Evolutionary conservation across 139 green algal species (phyloP), one percentile per base, ranked within the genome.

Genomic region (Asterochloris sp.): DNA sequence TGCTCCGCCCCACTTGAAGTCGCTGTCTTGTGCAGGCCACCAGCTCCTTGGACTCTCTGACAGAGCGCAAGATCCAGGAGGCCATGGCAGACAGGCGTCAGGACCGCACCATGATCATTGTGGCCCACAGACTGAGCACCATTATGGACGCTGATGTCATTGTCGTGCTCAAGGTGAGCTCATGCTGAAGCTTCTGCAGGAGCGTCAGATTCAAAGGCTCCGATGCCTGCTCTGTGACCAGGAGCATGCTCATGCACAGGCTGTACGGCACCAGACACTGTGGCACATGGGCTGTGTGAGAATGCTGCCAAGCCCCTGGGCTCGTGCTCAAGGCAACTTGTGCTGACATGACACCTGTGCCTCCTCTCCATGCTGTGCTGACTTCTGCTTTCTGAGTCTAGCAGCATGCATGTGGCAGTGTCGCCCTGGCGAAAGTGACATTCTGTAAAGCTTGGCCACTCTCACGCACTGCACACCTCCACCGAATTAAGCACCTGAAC

Each of bases 51-150:
- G 90, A 94, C 82, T 89, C 80, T 66, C 76, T 93, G 62, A 95
- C 90, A 19, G 90, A 93, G 88, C 81, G 76, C n/a, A 47, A 83
- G 14, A 91, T 93, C 29, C 88, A 93, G 82, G 85, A 87, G 27
- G 85, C 85, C 11, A 75, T 87, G 38, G 23, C 24, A 12, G 62
- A 19, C 1, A n/a, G 81, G 74, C 28, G 79, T 1, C 19, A 54
- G 62, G 78, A 84, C 8, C 88, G 89, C 60, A 96, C 95, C 11
- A 96, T 90, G 24, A 78, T 98, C 29, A 91, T 97, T 23, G 89
- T 98, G n/a, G 95, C 95, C 38, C 95, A 98, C 81, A 86, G 94
- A n/a, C 87, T 98, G 54, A 92, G 83, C 76, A 98, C 94, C 23
- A 89, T 98, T 38, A 92, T 92, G 83, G 90, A 94, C 79, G 91